Conservation (phyloP, 192 early-diverging fungal species). For the Gigaspora rosea region DNA sequence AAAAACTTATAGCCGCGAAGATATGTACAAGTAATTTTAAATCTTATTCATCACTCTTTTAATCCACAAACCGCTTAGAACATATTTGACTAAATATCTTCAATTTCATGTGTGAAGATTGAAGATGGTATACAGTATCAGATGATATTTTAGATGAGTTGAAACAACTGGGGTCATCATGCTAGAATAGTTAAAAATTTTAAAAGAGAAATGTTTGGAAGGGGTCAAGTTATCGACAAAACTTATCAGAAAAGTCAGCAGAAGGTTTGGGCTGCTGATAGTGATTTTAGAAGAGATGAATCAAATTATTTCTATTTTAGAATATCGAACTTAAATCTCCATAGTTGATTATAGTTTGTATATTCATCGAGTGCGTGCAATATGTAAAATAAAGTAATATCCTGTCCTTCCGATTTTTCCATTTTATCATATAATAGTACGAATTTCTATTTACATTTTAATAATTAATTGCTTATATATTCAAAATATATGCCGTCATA, state of each 20-base stretch:
- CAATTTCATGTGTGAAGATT: slow-evolving; percentile 45
- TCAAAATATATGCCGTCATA: too few relatives aligned
- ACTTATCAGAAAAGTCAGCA: slow-evolving; percentile 43
- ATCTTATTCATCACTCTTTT: slow-evolving; percentile 58
- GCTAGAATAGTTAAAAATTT: slow-evolving; percentile 47
- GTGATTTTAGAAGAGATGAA: slow-evolving; percentile 60
- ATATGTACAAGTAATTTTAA: slow-evolving; percentile 77
- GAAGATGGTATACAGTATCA: slow-evolving; percentile 70
- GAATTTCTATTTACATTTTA: too few relatives aligned
- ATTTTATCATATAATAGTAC: too few relatives aligned
- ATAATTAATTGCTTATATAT: too few relatives aligned
- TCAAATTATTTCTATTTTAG: background rate
- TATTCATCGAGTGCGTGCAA: too few relatives aligned
- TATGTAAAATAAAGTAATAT: too few relatives aligned
- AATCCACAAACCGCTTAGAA: slow-evolving; percentile 58
- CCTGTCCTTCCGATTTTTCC: too few relatives aligned
- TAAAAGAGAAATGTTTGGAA: slow-evolving; percentile 62
- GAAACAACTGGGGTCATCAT: slow-evolving; percentile 58
- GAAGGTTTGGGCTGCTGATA: slow-evolving; percentile 51
- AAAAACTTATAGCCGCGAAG: slow-evolving; percentile 62
- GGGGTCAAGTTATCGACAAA: slow-evolving; percentile 69
- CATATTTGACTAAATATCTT: slow-evolving; percentile 2
- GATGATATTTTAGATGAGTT: slow-evolving; percentile 49
- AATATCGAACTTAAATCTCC: background rate
- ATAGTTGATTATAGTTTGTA: too few relatives aligned